Conservation (phyloP, 1,284 basidiomycete species). For the Coniferiporia sulphurascens region DNA sequence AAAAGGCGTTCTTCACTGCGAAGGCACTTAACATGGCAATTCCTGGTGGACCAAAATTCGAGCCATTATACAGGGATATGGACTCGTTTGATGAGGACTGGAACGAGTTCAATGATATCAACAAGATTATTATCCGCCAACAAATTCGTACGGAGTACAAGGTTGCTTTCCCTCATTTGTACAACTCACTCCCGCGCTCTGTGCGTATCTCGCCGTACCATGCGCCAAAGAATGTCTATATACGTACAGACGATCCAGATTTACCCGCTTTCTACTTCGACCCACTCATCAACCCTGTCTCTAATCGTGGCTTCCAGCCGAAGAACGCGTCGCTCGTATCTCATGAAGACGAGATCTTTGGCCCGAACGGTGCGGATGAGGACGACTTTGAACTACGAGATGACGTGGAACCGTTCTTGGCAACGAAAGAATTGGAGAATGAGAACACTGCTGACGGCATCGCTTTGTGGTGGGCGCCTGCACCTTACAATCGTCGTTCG, state of each 20-base stretch:
- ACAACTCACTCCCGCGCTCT: constrained; percentile 96
- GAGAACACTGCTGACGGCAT: constrained; percentile 96
- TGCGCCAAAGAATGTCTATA: constrained; percentile 95
- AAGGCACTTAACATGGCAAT: constrained; percentile 98
- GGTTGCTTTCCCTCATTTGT: constrained; percentile 98
- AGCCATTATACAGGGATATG: constrained; percentile 92
- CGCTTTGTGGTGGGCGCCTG: constrained; percentile 97
- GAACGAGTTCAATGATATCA: constrained; percentile 99
- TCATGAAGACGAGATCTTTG: constrained; percentile 92
- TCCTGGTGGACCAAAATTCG: constrained; percentile 97
- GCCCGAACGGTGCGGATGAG: constrained; percentile 76
- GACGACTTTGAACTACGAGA: constrained; percentile 90
- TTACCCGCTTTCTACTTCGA: constrained; percentile 99
- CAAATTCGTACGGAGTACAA: constrained; percentile 99
- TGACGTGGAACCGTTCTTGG: constrained; percentile 79
- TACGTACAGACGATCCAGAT: constrained; percentile 98
- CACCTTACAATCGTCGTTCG: constrained; percentile 91
- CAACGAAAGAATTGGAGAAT: constrained; percentile 78
- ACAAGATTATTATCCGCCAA: constrained; percentile 99
- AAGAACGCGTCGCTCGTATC: constrained; percentile 81
- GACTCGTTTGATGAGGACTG: constrained; percentile 98
- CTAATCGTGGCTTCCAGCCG: constrained; percentile 76
- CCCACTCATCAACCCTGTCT: constrained; percentile 96
- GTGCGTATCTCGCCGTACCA: constrained; percentile 93
- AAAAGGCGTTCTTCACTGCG: constrained; percentile 97